Evolutionary conservation across 768 basidiomycete species (phyloP), one percentile per base, ranked within the genome.

Genomic region (Lyophyllum shimeji): DNA sequence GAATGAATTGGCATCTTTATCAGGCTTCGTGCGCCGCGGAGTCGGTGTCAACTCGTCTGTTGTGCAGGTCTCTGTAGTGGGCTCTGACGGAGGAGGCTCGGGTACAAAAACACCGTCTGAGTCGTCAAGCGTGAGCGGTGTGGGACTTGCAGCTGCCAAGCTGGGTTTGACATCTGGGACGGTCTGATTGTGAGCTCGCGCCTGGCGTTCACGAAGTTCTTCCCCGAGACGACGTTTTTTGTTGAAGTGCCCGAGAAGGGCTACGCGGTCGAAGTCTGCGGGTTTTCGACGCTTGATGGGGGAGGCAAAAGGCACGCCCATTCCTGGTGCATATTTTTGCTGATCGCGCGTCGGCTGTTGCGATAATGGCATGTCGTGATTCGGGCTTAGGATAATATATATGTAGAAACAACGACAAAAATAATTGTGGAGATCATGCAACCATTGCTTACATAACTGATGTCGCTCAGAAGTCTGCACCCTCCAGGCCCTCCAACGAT

Each of bases 271-370:
- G 20, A 49, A 56, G 43, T 65, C 60, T 3, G 39, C 46, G 21
- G 57, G 63, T 23, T 64, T 58, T 12, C 54, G 34, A 9, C 45
- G 53, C 34, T 61, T 64, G 21, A 46, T 51, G 0, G 64, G 68
- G 18, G 61, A 67, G 17, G 44, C 50, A 20, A 66, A 69, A 25
- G 59, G 58, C 2, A 48, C 20, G 1, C 67, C 64, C 9, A 69
- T 60, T 4, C 67, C 63, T 1, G 24, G 27, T 31, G 50, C 55
- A 29, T 39, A 34, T 6, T n/a, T 25, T n/a, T 25, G 62, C 18
- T 60, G 47, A 17, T 34, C 40, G 17, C 29, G 20, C n/a, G 27
- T 56, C 15, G 57, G 51, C 4, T 17, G 13, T 17, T 44, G 48
- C 2, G 37, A 17, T n/a, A 34, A 24, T n/a, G 51, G 31, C 51